Evolutionary conservation across 176 grass and related monocot genomes (phyloP).

Genomic region (Aegilops longissima): DNA sequence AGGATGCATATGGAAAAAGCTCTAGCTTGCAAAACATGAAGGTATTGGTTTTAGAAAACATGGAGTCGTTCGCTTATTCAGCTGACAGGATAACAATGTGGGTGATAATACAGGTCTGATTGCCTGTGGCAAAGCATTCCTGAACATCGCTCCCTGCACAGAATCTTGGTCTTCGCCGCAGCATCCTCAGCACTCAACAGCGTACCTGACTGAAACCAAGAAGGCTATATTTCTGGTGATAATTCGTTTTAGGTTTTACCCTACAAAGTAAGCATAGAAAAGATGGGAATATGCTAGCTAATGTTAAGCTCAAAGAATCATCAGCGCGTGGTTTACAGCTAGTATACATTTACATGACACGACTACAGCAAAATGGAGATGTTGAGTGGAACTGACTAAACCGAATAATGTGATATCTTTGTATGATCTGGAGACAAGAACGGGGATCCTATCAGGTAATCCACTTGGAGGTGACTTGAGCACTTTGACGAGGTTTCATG

Average conservation of each 20-base stretch:
- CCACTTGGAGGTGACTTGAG: conserved; percentile 58
- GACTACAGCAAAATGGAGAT: conserved; percentile 13
- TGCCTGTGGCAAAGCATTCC: not conserved
- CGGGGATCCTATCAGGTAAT: conserved; percentile 29
- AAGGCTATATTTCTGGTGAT: not conserved
- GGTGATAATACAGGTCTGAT: not conserved
- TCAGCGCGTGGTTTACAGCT: conserved; percentile 26
- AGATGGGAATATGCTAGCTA: conserved; percentile 18
- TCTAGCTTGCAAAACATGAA: not conserved
- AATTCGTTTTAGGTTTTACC: not conserved
- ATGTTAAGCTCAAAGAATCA: conserved; percentile 34
- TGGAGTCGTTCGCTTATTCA: not conserved
- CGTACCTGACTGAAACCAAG: not conserved
- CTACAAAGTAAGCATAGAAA: not conserved
- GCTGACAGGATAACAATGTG: not conserved
- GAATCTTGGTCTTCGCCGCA: not conserved
- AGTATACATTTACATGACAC: conserved; percentile 42
- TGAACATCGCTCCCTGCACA: conserved; percentile 4
- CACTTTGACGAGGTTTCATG: conserved; percentile 56
- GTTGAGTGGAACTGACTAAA: conserved; percentile 1
- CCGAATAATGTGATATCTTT: conserved; percentile 15
- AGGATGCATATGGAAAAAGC: not conserved
- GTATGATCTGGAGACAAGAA: conserved; percentile 4
- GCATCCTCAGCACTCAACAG: not conserved
- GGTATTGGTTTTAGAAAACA: not conserved